Evolutionary conservation across 768 basidiomycete genomes (phyloP).

Genomic region (Pleurotus eryngii): DNA sequence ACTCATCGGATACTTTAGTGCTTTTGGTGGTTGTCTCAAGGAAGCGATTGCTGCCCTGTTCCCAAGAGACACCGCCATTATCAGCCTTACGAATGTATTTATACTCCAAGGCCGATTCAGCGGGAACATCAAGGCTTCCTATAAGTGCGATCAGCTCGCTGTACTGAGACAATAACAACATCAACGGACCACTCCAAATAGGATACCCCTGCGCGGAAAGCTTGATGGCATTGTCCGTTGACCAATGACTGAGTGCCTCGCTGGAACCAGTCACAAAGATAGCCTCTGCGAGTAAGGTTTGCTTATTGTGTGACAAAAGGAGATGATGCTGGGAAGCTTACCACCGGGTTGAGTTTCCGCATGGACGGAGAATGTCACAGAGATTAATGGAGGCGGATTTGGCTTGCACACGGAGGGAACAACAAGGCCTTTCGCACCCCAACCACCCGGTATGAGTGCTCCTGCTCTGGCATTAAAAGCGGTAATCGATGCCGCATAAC

Average conservation of each 20-base stretch:
- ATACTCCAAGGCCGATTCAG: conserved; percentile 55
- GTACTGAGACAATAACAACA: conserved; percentile 1
- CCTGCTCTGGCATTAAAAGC: conserved; percentile 52
- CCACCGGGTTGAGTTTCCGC: conserved; percentile 61
- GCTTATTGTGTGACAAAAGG: not conserved
- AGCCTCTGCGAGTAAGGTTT: conserved; percentile 43
- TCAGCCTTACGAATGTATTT: conserved; percentile 60
- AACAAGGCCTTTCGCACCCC: conserved; percentile 62
- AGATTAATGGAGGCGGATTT: conserved; percentile 31
- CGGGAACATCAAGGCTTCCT: conserved; percentile 64
- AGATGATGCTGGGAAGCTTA: conserved; percentile 22
- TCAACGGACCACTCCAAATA: conserved; percentile 54
- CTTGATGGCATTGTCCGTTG: conserved; percentile 49
- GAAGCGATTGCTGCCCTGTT: conserved; percentile 20
- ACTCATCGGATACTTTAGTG: not conserved
- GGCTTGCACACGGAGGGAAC: conserved; percentile 43
- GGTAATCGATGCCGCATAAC: conserved; percentile 68
- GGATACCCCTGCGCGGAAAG: conserved; percentile 59
- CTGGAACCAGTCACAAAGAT: conserved; percentile 66
- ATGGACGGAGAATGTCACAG: conserved; percentile 62
- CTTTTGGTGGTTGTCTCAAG: not conserved
- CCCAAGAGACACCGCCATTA: conserved; percentile 63
- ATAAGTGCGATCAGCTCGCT: not conserved
- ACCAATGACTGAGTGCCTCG: conserved; percentile 57
- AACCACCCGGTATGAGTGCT: conserved; percentile 38